Conservation (phyloP, 1,139 yeast species). For the Petasospora rhodanensis region DNA sequence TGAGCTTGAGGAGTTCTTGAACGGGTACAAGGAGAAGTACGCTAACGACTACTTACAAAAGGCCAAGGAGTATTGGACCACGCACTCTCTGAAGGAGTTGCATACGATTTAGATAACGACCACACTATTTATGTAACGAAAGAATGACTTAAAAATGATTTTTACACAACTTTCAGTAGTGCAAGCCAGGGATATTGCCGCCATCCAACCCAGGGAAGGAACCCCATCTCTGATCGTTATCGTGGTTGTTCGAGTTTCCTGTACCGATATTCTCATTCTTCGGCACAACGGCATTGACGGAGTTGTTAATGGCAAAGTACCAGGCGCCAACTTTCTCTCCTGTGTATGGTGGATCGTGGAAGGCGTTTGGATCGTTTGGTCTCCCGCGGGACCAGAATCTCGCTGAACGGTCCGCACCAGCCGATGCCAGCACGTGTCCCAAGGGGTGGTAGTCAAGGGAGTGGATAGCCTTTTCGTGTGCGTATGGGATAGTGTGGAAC, state of each 20-base stretch:
- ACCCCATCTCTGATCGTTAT: constrained; percentile 9
- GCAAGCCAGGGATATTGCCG: constrained; percentile 18
- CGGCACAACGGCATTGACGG: constrained; percentile 49
- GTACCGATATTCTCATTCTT: constrained; percentile 26
- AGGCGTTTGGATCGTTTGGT: constrained; percentile 83
- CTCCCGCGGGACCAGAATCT: constrained; percentile 92
- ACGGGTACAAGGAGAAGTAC: constrained; percentile 31
- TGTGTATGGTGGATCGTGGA: constrained; percentile 75
- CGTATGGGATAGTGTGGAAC: constrained; percentile 72
- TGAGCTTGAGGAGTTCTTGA: constrained; percentile 29
- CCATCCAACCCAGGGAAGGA: constrained; percentile 20
- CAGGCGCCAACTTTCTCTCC: constrained; percentile 69
- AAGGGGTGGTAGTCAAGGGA: constrained; percentile 89
- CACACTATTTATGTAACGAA: background rate
- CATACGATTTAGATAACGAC: no score
- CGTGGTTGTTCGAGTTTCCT: constrained; percentile 6
- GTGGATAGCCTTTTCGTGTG: constrained; percentile 92
- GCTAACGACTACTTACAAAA: constrained; percentile 18
- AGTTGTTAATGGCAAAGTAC: constrained; percentile 66
- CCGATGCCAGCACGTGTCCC: constrained; percentile 88
- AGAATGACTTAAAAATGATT: no score
- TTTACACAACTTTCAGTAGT: constrained; percentile 11
- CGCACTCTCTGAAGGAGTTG: no score
- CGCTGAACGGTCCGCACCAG: constrained; percentile 92
- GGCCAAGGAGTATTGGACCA: constrained; percentile 15